Evolutionary conservation across 345 rosid genomes (phyloP), one percentile per base, ranked within the genome.

Genomic region (Toxicodendron radicans): DNA sequence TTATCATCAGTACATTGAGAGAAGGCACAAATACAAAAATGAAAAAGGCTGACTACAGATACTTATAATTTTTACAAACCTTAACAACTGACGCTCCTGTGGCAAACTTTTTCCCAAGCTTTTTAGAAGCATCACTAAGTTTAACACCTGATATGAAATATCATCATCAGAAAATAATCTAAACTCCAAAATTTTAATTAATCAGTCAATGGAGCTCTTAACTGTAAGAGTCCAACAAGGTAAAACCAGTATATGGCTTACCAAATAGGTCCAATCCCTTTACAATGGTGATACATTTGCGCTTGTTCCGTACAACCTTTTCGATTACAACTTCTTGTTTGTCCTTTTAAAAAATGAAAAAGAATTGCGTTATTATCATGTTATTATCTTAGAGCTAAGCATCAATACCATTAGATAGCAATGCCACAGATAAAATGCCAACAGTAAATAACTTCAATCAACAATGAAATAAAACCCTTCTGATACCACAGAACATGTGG

Each of bases 1-100:
- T 68, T 65, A 75, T 18, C 17, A 14, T 64, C 16, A 58, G 71
- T 46, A 73, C 27, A 49, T 13, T 70, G 32, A 20, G 12, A 65
- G 56, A 62, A 51, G 61, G 33, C 35, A 77, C 45, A n/a, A 10
- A 72, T 45, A 70, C 20, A 33, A 43, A 46, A 38, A 52, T 46
- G 46, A 52, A 52, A 71, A 49, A 66, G 21, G 74, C 59, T 41
- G 48, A 73, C 52, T 21, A 65, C 10, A 43, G 6, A 45, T 21
- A 51, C 66, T 53, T 12, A 60, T 49, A 41, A 72, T 52, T 8
- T 51, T 57, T 17, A 72, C 79, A 70, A 45, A 95, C 99, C 99
- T 95, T 95, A 63, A 95, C 97, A 76, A 92, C 98, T 14, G 99
- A 95, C 59, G 99, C 98, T 72, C 98, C 98, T 10, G 99, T 95